Conservation (phyloP, 768 basidiomycete genomes). For the Mycena galericulata region DNA sequence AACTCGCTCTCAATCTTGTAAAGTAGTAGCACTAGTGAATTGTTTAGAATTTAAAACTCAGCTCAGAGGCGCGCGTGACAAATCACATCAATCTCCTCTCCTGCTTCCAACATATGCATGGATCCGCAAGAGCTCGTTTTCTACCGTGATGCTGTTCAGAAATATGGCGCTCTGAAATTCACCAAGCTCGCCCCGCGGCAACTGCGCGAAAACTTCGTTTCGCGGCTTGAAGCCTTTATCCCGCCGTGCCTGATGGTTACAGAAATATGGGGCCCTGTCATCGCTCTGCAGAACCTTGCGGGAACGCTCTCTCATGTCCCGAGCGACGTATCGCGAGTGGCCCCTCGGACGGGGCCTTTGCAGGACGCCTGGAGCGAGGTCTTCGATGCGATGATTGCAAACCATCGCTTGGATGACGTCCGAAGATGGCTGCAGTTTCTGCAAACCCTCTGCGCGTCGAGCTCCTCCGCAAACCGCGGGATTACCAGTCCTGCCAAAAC, state of each 20-base stretch:
- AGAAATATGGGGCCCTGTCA: not conserved
- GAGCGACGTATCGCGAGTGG: not conserved
- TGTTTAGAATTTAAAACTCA: too few species aligned
- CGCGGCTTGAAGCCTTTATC: not conserved
- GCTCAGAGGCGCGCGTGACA: too few species aligned
- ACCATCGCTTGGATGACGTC: not conserved
- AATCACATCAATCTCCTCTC: not conserved
- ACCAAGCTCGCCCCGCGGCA: not conserved
- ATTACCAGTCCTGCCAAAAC: not conserved
- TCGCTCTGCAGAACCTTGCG: not conserved
- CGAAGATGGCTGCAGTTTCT: conserved; percentile 20
- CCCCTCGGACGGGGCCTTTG: not conserved
- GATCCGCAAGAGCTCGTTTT: not conserved
- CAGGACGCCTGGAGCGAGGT: conserved; percentile 12
- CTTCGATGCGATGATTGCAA: not conserved
- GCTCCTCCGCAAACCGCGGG: not conserved
- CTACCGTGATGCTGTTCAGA: not conserved
- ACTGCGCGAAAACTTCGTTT: not conserved
- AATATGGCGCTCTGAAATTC: not conserved
- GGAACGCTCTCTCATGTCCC: not conserved
- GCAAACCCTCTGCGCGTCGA: not conserved
- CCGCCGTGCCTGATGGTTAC: not conserved
- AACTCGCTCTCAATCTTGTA: not conserved
- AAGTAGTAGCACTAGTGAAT: not conserved
- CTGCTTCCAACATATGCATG: not conserved